Evolutionary conservation across 352 stramenopile genomes (phyloP).

Genomic region (Globisporangium heterothallicum): DNA sequence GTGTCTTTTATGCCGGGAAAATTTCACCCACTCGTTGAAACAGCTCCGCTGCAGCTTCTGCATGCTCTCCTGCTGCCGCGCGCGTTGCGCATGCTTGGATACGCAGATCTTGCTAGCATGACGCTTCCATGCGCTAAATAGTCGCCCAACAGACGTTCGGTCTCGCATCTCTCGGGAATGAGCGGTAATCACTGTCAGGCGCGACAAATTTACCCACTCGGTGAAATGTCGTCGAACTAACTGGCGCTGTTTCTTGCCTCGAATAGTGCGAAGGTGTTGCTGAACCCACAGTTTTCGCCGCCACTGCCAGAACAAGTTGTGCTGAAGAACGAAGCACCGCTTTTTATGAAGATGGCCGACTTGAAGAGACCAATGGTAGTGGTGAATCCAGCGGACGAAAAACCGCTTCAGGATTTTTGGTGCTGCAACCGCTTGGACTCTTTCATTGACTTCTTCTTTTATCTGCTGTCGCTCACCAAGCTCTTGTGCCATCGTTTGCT

Average conservation of each 20-base stretch:
- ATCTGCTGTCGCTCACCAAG: slow-evolving; percentile 41
- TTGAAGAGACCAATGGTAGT: slow-evolving; percentile 44
- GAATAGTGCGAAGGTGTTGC: slow-evolving; percentile 32
- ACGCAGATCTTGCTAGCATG: slow-evolving; percentile 2
- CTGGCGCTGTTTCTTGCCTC: slow-evolving; percentile 17
- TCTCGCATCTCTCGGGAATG: slow-evolving; percentile 27
- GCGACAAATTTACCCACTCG: slow-evolving; percentile 55
- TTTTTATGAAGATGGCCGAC: slow-evolving; percentile 38
- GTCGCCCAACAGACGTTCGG: slow-evolving; percentile 14
- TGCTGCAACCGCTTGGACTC: slow-evolving; percentile 31
- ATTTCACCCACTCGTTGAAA: slow-evolving; percentile 8
- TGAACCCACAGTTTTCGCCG: slow-evolving; percentile 42
- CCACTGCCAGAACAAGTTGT: slow-evolving; percentile 67
- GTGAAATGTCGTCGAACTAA: slow-evolving; percentile 27
- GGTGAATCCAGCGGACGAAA: slow-evolving; percentile 57
- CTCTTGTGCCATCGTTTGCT: slow-evolving; percentile 34
- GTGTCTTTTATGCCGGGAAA: not conserved
- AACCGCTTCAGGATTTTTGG: slow-evolving; percentile 52
- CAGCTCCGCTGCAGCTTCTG: slow-evolving; percentile 4
- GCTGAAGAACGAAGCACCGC: slow-evolving; percentile 41
- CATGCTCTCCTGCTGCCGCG: not conserved
- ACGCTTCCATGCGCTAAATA: slow-evolving; percentile 38
- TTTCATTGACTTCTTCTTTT: slow-evolving; percentile 44
- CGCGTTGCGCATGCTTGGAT: not conserved
- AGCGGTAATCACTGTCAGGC: slow-evolving; percentile 43